Conservation (phyloP, 345 rosid species). For the Pistacia integerrima region DNA sequence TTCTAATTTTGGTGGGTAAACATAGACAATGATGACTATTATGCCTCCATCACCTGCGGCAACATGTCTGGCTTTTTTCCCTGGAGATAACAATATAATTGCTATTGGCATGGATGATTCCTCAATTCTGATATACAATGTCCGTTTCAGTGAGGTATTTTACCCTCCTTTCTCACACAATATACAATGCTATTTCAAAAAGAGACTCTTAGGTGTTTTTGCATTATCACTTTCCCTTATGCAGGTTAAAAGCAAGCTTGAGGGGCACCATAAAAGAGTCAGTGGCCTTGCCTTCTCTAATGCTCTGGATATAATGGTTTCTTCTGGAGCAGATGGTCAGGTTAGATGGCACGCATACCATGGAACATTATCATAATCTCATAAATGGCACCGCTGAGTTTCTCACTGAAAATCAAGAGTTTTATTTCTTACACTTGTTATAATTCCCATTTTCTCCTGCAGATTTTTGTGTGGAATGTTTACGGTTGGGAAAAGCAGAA, state of each 20-base stretch:
- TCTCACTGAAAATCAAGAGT: not conserved
- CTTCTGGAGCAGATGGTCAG: conserved; percentile 53
- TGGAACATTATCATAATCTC: not conserved
- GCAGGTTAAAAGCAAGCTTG: conserved; percentile 44
- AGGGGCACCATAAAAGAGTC: conserved; percentile 41
- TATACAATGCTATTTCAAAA: not conserved
- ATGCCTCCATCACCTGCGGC: conserved; percentile 38
- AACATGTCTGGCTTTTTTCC: conserved; percentile 39
- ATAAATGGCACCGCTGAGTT: not conserved
- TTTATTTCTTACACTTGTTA: not conserved
- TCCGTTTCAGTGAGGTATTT: conserved; percentile 34
- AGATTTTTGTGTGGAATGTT: conserved; percentile 44
- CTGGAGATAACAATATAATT: conserved; percentile 44
- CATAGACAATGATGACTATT: conserved; percentile 33
- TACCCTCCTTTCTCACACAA: not conserved
- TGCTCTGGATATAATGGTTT: conserved; percentile 36
- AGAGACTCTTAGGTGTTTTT: not conserved
- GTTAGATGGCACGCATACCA: conserved; percentile 24
- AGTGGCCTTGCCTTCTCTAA: conserved; percentile 47
- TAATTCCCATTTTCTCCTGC: conserved; percentile 17
- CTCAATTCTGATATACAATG: conserved; percentile 37
- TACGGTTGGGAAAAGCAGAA: conserved; percentile 39
- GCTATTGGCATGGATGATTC: conserved; percentile 46
- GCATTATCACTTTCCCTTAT: not conserved
- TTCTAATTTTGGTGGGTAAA: conserved; percentile 6